Evolutionary conservation across 2,329 filamentous ascomycete genomes (phyloP), one percentile per base, ranked within the genome.

Genomic region (Colletotrichum costaricense): DNA sequence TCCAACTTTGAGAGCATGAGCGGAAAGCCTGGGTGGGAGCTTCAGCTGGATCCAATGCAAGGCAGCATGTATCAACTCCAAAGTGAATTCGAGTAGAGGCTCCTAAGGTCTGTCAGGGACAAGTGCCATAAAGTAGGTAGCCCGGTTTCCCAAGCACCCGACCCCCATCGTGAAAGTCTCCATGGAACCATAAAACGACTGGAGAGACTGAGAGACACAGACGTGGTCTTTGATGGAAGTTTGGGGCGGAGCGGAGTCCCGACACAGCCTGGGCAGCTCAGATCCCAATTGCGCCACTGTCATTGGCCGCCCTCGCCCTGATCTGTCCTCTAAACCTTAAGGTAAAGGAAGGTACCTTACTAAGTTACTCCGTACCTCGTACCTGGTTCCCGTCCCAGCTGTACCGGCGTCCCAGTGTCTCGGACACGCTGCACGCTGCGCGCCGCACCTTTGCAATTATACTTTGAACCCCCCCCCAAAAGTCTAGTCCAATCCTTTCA

Each of bases 251-350:
- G 60, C 64, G 26, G 62, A 38, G 60, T 64, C n/a, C 28, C 22
- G 16, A 28, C 19, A 8, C 59, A 26, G 26, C 42, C 67, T 3
- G 5, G 38, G 14, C 67, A 46, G 59, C 67, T 55, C 56, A 52
- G 55, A 30, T 54, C 46, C 38, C 38, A 22, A 22, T 54, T 67
- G 54, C 38, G 30, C 63, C 33, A 33, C 63, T 67, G 42, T 16
- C 55, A 71, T 71, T 71, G 68, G 68, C 33, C 56, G 24, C 22
- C 14, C 24, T 57, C 11, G 38, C 26, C 49, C 56, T 66, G 57
- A 33, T 22, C 42, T 49, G 42, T 19, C 42, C 42, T 42, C 33
- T 35, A 12, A 33, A 9, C 30, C 30, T 33, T 12, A 35, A 35
- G 33, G 33, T 35, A 35, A 35, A 35, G 33, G 33, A 35, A 12